These are phyloP conservation scores for Collybia sp. DNA, from an alignment of 768 basidiomycete genomes.

Conservation along the genomic window DNA sequence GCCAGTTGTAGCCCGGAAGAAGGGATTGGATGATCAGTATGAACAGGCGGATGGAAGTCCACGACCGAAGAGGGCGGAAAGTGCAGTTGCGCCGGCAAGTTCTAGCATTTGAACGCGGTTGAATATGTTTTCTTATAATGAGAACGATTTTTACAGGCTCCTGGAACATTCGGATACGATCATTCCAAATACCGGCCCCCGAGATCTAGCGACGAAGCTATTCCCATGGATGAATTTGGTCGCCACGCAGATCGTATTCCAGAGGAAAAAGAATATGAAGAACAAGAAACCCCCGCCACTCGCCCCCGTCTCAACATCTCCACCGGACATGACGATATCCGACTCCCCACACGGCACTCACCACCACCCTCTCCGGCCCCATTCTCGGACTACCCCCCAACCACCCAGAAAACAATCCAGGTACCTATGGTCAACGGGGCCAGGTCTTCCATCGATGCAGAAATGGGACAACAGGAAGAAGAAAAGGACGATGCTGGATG, in stretches of 20 bases:
- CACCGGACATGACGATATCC: constrained; percentile 18
- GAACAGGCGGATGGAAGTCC: constrained; percentile 67
- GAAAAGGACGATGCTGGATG: constrained; percentile 55
- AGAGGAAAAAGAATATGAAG: constrained; percentile 16
- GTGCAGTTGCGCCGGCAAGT: constrained; percentile 54
- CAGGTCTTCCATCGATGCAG: constrained; percentile 12
- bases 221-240: constrained; percentile 69
- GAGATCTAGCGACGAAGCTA: constrained; percentile 33
- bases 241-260: constrained; percentile 19
- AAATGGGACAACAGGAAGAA: constrained; percentile 30
- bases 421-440: constrained; percentile 16
- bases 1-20: constrained; percentile 81
- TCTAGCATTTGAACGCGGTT: constrained; percentile 2
- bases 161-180: constrained; percentile 81
- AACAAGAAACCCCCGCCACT: constrained; percentile 13
- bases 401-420: constrained; percentile 10
- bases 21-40: constrained; percentile 69
- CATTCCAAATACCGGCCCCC: constrained; percentile 61
- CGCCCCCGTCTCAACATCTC: constrained; percentile 11
- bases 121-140: neutral
- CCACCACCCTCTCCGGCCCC: constrained; percentile 54
- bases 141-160: constrained; percentile 42
- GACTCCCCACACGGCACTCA: constrained; percentile 24
- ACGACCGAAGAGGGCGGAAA: constrained; percentile 39
- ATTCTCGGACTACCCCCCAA: constrained; percentile 56